phyloP scores from a whole-genome alignment of 2,329 filamentous ascomycete genomes.

The Verticillium klebahnii region DNA sequence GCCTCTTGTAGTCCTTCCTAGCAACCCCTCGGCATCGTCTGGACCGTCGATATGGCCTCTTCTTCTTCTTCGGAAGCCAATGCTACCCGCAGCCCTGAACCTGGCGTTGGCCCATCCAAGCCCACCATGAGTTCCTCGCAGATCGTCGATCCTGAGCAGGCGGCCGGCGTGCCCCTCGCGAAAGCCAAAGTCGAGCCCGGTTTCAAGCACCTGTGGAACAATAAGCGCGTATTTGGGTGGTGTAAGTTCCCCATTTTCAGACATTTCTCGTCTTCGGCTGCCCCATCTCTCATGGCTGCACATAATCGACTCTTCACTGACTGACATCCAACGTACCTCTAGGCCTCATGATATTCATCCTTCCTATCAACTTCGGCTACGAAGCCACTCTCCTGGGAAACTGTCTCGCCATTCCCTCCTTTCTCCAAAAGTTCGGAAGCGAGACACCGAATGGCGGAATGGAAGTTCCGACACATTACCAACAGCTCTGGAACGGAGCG shows the following conservation, averaged over 20 bases:
- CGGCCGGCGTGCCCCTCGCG: not conserved
- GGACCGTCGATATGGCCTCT: too few relatives aligned
- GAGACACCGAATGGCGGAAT: not conserved
- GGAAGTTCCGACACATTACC: conserved; percentile 1
- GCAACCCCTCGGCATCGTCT: too few relatives aligned
- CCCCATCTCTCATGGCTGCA: too few relatives aligned
- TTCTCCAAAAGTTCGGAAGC: conserved; percentile 1
- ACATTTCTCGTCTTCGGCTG: too few relatives aligned
- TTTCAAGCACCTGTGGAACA: conserved; percentile 3
- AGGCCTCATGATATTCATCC: conserved; percentile 9
- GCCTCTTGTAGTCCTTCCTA: too few relatives aligned
- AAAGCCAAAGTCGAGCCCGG: not conserved
- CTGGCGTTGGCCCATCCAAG: not conserved
- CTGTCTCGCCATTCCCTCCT: not conserved
- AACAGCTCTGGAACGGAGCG: conserved; percentile 3
- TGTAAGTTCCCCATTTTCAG: not conserved
- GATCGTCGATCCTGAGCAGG: not conserved
- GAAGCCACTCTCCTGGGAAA: conserved; percentile 5
- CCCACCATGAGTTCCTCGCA: not conserved
- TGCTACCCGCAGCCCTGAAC: not conserved
- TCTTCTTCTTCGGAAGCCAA: too few relatives aligned
- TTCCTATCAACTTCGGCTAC: conserved; percentile 10
- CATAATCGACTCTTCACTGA: too few relatives aligned
- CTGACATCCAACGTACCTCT: too few relatives aligned
- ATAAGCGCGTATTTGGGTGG: conserved; percentile 8